Evolutionary conservation across 1,139 yeast genomes (phyloP).

Genomic region (Saccharomyces hybrid): DNA sequence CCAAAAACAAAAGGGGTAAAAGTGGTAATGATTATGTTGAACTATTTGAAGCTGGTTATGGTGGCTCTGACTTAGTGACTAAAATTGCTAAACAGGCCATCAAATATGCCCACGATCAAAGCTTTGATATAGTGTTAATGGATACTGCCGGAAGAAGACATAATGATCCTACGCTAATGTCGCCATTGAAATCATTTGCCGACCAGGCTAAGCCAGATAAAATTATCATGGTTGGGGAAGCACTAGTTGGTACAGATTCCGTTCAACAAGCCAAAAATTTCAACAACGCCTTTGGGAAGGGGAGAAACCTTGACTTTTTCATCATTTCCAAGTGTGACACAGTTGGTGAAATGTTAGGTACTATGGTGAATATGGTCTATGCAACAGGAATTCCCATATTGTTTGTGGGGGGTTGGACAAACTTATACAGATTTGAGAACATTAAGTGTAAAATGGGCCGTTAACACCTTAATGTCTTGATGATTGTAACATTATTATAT

Average conservation of each 20-base stretch:
- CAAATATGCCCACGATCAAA: conserved; percentile 55
- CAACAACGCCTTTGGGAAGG: conserved; percentile 85
- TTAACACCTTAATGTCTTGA: conserved; percentile 65
- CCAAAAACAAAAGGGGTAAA: conserved; percentile 30
- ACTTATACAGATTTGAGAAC: conserved; percentile 92
- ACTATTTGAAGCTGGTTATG: conserved; percentile 89
- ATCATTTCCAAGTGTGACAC: conserved; percentile 94
- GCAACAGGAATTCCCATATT: conserved; percentile 92
- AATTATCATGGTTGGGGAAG: conserved; percentile 98
- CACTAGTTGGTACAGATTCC: conserved; percentile 93
- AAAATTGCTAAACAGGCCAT: conserved; percentile 93
- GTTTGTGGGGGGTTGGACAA: conserved; percentile 96
- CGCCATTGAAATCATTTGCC: conserved; percentile 90
- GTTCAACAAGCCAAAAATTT: conserved; percentile 92
- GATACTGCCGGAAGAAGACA: conserved; percentile 98
- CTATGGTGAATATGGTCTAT: conserved; percentile 96
- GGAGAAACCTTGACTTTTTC: conserved; percentile 77
- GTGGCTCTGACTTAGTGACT: conserved; percentile 89
- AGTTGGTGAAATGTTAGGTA: conserved; percentile 92
- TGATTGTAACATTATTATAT: background rate
- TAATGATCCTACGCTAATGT: conserved; percentile 90
- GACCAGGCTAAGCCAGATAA: conserved; percentile 93
- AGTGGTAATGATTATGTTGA: conserved; percentile 54
- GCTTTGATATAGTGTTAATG: conserved; percentile 80
- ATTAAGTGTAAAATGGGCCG: conserved; percentile 90